These are phyloP conservation scores for Calonectria hongkongensis DNA, from an alignment of 2,329 filamentous ascomycete genomes.

Conservation along the genomic window DNA sequence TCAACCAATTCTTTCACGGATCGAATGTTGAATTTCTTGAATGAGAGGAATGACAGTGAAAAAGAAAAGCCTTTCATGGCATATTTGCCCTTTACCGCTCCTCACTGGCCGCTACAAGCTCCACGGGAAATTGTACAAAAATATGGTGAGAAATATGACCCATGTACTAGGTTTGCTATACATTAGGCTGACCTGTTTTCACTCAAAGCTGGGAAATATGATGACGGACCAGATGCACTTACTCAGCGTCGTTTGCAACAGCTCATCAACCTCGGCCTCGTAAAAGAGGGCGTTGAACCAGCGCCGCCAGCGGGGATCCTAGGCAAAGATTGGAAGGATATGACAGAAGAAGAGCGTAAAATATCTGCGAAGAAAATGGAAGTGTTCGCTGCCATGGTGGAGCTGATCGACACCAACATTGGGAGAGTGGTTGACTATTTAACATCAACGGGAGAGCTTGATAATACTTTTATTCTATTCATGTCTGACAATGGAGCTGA, in stretches of 20 bases:
- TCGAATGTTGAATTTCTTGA: constrained; percentile 65
- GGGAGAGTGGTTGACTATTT: constrained; percentile 76
- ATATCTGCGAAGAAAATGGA: constrained; percentile 75
- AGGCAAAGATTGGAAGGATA: constrained; percentile 67
- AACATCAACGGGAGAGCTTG: constrained; percentile 72
- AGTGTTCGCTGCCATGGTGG: constrained; percentile 78
- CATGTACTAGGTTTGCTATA: too few species aligned
- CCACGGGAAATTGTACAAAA: constrained; percentile 72
- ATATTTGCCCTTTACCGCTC: constrained; percentile 71
- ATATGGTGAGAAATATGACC: constrained; percentile 60
- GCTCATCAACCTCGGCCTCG: constrained; percentile 74
- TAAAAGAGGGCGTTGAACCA: constrained; percentile 68
- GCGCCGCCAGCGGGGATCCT: constrained; percentile 63
- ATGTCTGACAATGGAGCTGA: constrained; percentile 78
- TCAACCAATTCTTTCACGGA: constrained; percentile 66
- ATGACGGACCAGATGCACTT: constrained; percentile 76
- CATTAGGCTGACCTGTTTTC: not conserved
- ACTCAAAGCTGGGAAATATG: constrained; percentile 69
- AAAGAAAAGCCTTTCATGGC: constrained; percentile 54
- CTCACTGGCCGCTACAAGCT: constrained; percentile 79
- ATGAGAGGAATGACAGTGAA: constrained; percentile 52
- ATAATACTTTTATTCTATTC: constrained; percentile 79
- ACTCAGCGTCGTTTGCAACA: constrained; percentile 69
- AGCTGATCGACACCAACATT: constrained; percentile 76
- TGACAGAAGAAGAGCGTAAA: constrained; percentile 66